Percentiles rank a stretch among this genome's conserved stretches.
Evolutionary conservation across 2,329 filamentous ascomycete genomes (phyloP).

Genomic region (Colletotrichum tabaci): DNA sequence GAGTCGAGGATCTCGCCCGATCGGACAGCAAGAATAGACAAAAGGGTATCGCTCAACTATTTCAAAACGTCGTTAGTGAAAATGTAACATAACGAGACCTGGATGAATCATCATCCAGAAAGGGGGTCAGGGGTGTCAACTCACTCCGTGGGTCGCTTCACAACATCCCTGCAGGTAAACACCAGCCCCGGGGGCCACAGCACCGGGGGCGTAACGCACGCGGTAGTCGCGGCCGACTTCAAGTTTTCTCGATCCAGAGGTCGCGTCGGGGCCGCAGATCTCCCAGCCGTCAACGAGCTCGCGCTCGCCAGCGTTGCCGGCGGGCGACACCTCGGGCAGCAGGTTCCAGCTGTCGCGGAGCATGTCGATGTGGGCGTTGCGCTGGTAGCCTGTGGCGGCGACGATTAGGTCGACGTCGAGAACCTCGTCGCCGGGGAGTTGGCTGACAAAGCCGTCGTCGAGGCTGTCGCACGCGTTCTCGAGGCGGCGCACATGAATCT

Average conservation of each 20-base stretch:
- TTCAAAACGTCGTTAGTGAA: constrained; percentile 43
- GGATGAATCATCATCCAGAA: neutral
- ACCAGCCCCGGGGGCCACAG: constrained; percentile 81
- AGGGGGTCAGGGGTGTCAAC: constrained; percentile 54
- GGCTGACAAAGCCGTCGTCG: constrained; percentile 57
- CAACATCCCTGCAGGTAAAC: constrained; percentile 96
- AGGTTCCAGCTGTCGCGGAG: constrained; percentile 77
- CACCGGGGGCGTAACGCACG: constrained; percentile 77
- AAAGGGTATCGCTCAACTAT: constrained; percentile 83
- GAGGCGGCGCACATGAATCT: constrained; percentile 70
- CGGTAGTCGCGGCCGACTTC: constrained; percentile 84
- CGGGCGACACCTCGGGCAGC: constrained; percentile 64
- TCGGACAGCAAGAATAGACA: constrained; percentile 83
- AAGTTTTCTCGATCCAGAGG: constrained; percentile 63
- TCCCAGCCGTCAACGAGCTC: constrained; percentile 57
- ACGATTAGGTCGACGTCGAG: constrained; percentile 86
- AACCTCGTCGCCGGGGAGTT: constrained; percentile 64
- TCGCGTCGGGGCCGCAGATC: constrained; percentile 42
- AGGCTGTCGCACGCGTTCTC: constrained; percentile 49
- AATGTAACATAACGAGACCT: constrained; percentile 19
- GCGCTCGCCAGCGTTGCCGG: constrained; percentile 20
- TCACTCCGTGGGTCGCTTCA: constrained; percentile 91
- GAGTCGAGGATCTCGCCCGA: constrained; percentile 84
- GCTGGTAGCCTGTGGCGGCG: constrained; percentile 88
- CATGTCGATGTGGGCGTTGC: constrained; percentile 84